phyloP scores from a whole-genome alignment of 106 monocot species.

The Narthecium ossifragum region DNA sequence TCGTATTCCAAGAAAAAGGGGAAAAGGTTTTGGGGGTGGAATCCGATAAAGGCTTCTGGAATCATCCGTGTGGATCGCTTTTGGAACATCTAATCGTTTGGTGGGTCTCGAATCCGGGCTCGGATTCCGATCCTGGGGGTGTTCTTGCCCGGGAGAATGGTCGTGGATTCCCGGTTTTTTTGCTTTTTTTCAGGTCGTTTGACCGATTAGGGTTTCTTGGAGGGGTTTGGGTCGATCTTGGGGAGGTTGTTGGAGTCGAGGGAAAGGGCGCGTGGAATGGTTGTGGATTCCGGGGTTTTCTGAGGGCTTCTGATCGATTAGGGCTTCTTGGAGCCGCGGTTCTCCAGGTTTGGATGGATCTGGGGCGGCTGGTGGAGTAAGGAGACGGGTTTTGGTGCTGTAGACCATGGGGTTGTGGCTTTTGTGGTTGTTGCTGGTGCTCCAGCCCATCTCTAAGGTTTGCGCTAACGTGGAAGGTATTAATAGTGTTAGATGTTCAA shows the following conservation, averaged over 20 bases:
- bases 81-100: no score
- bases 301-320: no score
- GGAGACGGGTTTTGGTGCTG: background rate
- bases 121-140: background rate
- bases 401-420: conserved; percentile 15
- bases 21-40: no score
- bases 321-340: no score
- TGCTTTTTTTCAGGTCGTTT: background rate
- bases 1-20: no score
- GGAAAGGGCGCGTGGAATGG: no score
- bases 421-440: conserved; percentile 17
- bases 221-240: background rate
- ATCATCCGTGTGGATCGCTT: no score
- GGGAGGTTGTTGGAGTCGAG: no score
- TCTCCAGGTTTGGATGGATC: background rate
- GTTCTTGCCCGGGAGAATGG: background rate
- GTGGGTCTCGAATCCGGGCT: background rate
- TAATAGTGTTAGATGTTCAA: no score
- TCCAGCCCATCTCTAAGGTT: conserved; percentile 22
- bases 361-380: background rate
- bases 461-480: conserved; percentile 39
- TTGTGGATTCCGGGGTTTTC: background rate
- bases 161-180: background rate
- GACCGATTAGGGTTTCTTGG: background rate
- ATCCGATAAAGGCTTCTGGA: no score